Evolutionary conservation across 805 yeast species (phyloP).

Genomic region (Wickerhamiella kurtzmanii): DNA sequence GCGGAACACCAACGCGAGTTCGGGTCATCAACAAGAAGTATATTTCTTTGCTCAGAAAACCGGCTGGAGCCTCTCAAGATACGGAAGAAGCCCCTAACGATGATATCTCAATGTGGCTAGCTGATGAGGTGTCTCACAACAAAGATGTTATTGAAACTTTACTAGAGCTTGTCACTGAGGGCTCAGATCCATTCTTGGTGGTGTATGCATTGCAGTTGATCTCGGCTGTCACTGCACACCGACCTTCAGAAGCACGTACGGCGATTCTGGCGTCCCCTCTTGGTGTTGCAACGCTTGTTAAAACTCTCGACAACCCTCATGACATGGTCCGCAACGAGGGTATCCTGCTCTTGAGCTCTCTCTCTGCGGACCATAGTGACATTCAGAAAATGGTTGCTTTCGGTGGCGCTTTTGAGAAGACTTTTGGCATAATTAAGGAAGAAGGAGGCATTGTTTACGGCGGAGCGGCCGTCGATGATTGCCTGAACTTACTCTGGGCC

Average conservation of each 20-base stretch:
- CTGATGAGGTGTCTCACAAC: slow-evolving; percentile 75
- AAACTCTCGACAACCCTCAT: slow-evolving; percentile 44
- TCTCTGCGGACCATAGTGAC: slow-evolving; percentile 68
- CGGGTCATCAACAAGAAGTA: slow-evolving; percentile 20
- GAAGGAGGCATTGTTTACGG: slow-evolving; percentile 89
- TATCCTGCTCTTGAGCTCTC: slow-evolving; percentile 65
- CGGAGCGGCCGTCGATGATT: slow-evolving; percentile 85
- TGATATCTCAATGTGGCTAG: slow-evolving; percentile 85
- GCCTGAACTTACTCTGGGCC: slow-evolving; percentile 59
- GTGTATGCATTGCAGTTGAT: slow-evolving; percentile 73
- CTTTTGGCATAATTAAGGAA: slow-evolving; percentile 64
- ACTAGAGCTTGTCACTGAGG: slow-evolving; percentile 35
- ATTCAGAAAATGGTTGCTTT: slow-evolving; percentile 89
- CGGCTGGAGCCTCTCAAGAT: slow-evolving; percentile 65
- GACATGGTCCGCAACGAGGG: slow-evolving; percentile 84
- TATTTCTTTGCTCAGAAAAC: slow-evolving; percentile 32
- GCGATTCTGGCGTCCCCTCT: slow-evolving; percentile 59
- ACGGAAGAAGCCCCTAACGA: slow-evolving; percentile 39
- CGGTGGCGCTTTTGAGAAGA: slow-evolving; percentile 75
- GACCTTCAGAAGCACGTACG: slow-evolving; percentile 63
- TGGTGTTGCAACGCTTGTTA: slow-evolving; percentile 64
- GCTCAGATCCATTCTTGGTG: slow-evolving; percentile 58
- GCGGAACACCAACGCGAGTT: slow-evolving; percentile 33
- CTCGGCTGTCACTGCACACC: slow-evolving; percentile 66
- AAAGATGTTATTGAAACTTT: slow-evolving; percentile 34